phyloP scores from a whole-genome alignment of 495 filamentous ascomycete genomes.

The Chaetomidium leptoderma region DNA sequence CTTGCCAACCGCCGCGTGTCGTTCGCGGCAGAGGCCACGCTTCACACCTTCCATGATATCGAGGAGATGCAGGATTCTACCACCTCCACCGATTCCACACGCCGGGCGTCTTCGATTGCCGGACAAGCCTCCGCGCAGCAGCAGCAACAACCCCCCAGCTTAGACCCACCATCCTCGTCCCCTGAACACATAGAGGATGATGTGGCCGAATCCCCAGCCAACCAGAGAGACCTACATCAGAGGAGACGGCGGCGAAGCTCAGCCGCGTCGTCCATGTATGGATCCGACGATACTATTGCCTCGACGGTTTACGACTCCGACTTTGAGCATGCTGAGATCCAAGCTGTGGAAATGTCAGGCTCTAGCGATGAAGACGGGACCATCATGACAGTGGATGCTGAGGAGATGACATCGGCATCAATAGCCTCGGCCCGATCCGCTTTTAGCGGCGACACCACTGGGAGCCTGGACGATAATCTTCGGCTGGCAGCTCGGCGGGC shows the following conservation, averaged over 20 bases:
- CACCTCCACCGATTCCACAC: slow-evolving; percentile 71
- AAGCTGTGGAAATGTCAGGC: slow-evolving; percentile 51
- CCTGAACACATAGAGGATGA: slow-evolving; percentile 59
- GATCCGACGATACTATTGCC: slow-evolving; percentile 61
- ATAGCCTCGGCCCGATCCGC: slow-evolving; percentile 53
- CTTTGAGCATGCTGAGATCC: slow-evolving; percentile 54
- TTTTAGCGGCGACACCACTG: slow-evolving; percentile 60
- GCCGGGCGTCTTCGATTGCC: slow-evolving; percentile 60
- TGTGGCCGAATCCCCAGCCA: slow-evolving; percentile 61
- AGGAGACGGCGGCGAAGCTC: slow-evolving; percentile 63
- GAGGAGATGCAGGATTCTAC: slow-evolving; percentile 86
- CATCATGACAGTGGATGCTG: slow-evolving; percentile 64
- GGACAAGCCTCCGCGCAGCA: slow-evolving; percentile 46
- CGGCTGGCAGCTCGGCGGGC: slow-evolving; percentile 69
- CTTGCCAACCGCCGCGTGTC: slow-evolving; percentile 91
- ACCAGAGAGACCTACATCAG: slow-evolving; percentile 64
- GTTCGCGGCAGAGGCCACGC: slow-evolving; percentile 93
- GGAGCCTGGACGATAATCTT: slow-evolving; percentile 69
- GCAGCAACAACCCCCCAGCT: slow-evolving; percentile 29
- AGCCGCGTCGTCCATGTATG: slow-evolving; percentile 54
- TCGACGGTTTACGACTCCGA: slow-evolving; percentile 74
- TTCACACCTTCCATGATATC: slow-evolving; percentile 96
- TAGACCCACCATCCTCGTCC: slow-evolving; percentile 60
- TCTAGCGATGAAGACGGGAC: slow-evolving; percentile 65
- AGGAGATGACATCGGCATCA: slow-evolving; percentile 67